These are phyloP conservation scores for Tephrocybe sp. DNA, from an alignment of 768 basidiomycete species.

Conservation along the genomic window DNA sequence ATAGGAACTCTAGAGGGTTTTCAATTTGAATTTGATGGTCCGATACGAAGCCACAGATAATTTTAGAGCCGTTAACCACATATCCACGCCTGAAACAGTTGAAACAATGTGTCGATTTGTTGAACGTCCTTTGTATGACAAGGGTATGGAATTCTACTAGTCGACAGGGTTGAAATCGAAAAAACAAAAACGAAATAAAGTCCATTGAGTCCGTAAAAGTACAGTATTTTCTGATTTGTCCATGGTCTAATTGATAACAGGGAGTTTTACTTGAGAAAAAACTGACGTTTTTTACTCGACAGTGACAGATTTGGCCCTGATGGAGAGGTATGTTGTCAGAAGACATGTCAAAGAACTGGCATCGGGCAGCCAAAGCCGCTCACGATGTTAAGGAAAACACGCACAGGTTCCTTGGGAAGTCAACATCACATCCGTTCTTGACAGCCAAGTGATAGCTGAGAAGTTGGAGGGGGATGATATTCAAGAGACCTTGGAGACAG, in stretches of 20 bases:
- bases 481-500: conserved; percentile 91
- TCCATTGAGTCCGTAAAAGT: conserved; percentile 24
- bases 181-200: neutral
- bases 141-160: conserved; percentile 7
- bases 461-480: conserved; percentile 95
- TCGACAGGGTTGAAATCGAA: neutral
- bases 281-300: conserved; percentile 54
- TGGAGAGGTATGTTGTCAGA: neutral
- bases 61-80: neutral
- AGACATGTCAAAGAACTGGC: conserved; percentile 5
- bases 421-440: conserved; percentile 94
- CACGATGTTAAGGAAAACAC: conserved; percentile 28
- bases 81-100: neutral
- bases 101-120: neutral
- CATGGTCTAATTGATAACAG: conserved; percentile 7
- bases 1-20: no score
- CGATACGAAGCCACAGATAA: no score
- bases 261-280: neutral
- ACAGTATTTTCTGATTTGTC: conserved; percentile 25
- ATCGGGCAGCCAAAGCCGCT: neutral
- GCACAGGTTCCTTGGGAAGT: conserved; percentile 95
- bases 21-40: no score
- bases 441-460: conserved; percentile 96
- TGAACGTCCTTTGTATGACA: conserved; percentile 21
- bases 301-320: conserved; percentile 77